phyloP scores from a whole-genome alignment of 129 eudicot species.

The Pseudognaphalium luteoalbum region DNA sequence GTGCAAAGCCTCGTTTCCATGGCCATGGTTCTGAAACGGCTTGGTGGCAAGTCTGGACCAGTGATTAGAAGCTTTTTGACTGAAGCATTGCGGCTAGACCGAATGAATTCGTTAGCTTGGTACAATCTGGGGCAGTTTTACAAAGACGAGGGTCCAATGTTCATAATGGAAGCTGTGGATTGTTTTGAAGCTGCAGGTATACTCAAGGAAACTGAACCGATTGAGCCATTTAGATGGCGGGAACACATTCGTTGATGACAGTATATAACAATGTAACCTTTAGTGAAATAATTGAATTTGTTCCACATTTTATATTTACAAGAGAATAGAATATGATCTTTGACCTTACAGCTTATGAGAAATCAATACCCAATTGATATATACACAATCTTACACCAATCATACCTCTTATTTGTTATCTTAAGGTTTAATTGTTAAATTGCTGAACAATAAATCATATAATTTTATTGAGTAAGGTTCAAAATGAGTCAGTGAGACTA shows the following conservation, averaged over 20 bases:
- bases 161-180: slow-evolving; percentile 63
- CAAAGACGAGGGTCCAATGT: slow-evolving; percentile 55
- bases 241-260: background rate
- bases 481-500: no score
- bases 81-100: slow-evolving; percentile 69
- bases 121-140: slow-evolving; percentile 69
- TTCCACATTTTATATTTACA: slow-evolving; percentile 21
- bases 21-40: slow-evolving; percentile 57
- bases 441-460: no score
- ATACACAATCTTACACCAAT: background rate
- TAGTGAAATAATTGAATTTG: slow-evolving; percentile 20
- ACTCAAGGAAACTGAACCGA: slow-evolving; percentile 74
- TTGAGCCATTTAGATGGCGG: slow-evolving; percentile 79
- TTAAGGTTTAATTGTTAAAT: no score
- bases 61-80: slow-evolving; percentile 61
- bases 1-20: slow-evolving; percentile 75
- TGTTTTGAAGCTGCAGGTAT: slow-evolving; percentile 76
- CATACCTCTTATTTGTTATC: no score
- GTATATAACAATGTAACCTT: slow-evolving; percentile 29
- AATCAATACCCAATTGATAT: background rate
- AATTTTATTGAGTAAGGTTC: no score
- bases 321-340: slow-evolving; percentile 8
- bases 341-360: background rate
- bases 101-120: slow-evolving; percentile 73
- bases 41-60: slow-evolving; percentile 42